These are phyloP conservation scores for Podaxis rugospora DNA, from an alignment of 768 basidiomycete genomes.

Conservation along the genomic window DNA sequence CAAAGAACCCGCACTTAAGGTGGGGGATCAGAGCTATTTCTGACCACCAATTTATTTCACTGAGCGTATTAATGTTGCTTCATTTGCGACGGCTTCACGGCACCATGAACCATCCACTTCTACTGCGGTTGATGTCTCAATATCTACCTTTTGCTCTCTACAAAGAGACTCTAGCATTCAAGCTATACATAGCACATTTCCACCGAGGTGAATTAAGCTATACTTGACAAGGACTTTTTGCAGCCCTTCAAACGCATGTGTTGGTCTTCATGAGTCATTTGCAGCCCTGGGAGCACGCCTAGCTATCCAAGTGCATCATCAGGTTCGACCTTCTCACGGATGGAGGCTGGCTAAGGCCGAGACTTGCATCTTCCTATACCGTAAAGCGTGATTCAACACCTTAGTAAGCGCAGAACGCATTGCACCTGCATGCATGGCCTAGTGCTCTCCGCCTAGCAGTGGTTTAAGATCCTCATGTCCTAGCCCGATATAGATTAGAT, in stretches of 20 bases:
- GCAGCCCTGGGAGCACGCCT: not conserved
- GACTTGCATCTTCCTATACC: not conserved
- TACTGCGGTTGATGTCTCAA: not conserved
- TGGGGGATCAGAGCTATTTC: not conserved
- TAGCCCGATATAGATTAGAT: not conserved
- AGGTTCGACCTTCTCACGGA: not conserved
- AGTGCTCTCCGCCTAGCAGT: not conserved
- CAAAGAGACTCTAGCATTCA: not conserved
- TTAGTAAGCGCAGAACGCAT: not conserved
- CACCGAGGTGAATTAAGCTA: not conserved
- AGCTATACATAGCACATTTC: not conserved
- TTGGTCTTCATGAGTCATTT: not conserved
- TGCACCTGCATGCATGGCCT: not conserved
- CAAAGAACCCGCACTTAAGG: not conserved
- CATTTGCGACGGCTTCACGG: not conserved
- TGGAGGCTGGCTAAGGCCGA: not conserved
- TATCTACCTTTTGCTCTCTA: not conserved
- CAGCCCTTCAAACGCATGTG: not conserved
- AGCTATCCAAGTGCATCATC: not conserved
- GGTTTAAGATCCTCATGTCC: not conserved
- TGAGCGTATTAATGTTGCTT: not conserved
- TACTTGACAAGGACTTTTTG: slow-evolving; percentile 1
- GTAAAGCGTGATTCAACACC: not conserved
- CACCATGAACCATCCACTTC: not conserved
- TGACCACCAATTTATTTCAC: not conserved